These are phyloP conservation scores for Xylaria flabelliformis DNA, from an alignment of 495 filamentous ascomycete species.

Conservation along the genomic window DNA sequence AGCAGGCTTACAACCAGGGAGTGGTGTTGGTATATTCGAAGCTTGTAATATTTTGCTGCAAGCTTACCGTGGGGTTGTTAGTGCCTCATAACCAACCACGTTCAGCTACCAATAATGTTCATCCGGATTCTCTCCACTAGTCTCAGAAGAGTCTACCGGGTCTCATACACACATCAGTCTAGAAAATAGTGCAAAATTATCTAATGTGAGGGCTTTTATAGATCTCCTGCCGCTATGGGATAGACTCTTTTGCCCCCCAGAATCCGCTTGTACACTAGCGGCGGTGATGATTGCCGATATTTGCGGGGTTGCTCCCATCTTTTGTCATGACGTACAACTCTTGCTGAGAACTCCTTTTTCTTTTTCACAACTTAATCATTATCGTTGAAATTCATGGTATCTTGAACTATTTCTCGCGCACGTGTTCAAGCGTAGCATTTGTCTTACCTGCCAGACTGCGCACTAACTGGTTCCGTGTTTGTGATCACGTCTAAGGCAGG, in stretches of 20 bases:
- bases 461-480: not conserved
- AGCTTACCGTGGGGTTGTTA: constrained; percentile 3
- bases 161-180: not conserved
- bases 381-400: not conserved
- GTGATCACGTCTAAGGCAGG: not conserved
- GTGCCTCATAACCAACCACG: not conserved
- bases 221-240: constrained; percentile 23
- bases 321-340: not conserved
- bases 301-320: constrained; percentile 8
- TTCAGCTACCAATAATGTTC: not conserved
- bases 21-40: not conserved
- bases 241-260: constrained; percentile 15
- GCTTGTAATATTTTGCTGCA: not conserved
- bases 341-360: not conserved
- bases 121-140: not conserved
- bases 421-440: not conserved
- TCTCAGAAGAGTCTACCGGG: constrained; percentile 2
- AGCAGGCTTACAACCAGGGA: not conserved
- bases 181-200: constrained; percentile 7
- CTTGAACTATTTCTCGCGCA: not conserved
- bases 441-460: no score
- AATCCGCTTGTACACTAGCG: constrained; percentile 16
- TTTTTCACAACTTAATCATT: not conserved
- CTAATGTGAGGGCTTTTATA: not conserved
- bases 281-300: not conserved